These are phyloP conservation scores for Phytophthora sojae DNA, from an alignment of 352 stramenopile species.

Conservation along the genomic window DNA sequence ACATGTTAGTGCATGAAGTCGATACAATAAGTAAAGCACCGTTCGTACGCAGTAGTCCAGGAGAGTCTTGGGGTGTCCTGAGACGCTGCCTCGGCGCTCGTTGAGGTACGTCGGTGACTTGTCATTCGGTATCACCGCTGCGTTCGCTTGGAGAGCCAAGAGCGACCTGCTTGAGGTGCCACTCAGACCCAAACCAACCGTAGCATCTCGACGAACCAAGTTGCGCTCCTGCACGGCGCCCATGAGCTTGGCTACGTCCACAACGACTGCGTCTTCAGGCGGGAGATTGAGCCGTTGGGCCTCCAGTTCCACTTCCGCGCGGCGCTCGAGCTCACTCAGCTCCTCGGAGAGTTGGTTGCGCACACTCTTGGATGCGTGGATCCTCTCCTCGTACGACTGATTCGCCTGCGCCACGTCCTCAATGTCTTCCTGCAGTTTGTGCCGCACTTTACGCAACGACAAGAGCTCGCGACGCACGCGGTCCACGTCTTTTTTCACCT, in stretches of 20 bases:
- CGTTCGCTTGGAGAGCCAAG: constrained; percentile 2
- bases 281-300: constrained; percentile 67
- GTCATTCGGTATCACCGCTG: not conserved
- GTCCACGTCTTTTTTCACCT: constrained; percentile 71
- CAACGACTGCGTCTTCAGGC: constrained; percentile 67
- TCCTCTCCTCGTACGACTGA: constrained; percentile 49
- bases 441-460: constrained; percentile 61
- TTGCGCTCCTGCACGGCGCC: constrained; percentile 55
- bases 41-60: constrained; percentile 33
- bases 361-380: constrained; percentile 52
- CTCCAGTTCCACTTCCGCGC: constrained; percentile 58
- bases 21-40: not conserved
- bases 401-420: constrained; percentile 55
- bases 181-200: constrained; percentile 5
- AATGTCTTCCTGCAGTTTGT: constrained; percentile 72
- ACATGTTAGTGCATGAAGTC: constrained; percentile 2
- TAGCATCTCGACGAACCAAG: constrained; percentile 16
- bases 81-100: not conserved
- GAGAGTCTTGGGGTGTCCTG: constrained; percentile 14
- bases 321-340: constrained; percentile 63
- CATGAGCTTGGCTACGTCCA: constrained; percentile 72
- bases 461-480: constrained; percentile 63
- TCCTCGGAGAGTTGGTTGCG: constrained; percentile 63
- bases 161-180: constrained; percentile 1
- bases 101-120: constrained; percentile 3